A percentile compares a stretch with the other conserved stretches of the same genome.
phyloP scores from a whole-genome alignment of 495 filamentous ascomycete genomes.

The Hyaloscypha variabilis region DNA sequence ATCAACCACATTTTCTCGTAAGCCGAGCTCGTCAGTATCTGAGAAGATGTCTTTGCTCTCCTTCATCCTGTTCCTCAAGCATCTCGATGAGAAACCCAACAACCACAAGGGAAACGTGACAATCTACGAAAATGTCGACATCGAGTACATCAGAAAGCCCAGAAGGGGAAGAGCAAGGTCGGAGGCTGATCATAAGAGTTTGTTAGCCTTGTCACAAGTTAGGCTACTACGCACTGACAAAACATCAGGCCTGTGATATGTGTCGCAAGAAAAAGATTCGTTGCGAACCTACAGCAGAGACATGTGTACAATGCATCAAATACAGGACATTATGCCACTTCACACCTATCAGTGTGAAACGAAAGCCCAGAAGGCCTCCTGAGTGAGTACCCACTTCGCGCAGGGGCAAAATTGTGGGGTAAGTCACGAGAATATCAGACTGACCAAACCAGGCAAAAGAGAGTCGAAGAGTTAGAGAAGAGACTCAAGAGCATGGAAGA shows the following conservation, averaged over 20 bases:
- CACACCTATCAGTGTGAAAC: conserved; percentile 96
- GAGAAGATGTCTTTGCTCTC: neutral
- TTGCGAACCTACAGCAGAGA: conserved; percentile 91
- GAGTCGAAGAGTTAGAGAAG: conserved; percentile 96
- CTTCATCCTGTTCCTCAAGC: neutral
- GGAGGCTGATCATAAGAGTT: neutral
- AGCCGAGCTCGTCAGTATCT: neutral
- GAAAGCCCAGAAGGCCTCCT: conserved; percentile 84
- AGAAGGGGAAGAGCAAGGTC: neutral
- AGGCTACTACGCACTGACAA: neutral
- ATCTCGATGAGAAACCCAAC: neutral
- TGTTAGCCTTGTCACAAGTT: neutral
- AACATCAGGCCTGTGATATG: conserved; percentile 84
- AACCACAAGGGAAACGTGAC: neutral
- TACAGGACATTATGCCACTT: conserved; percentile 97
- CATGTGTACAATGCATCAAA: conserved; percentile 95
- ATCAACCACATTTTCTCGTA: neutral
- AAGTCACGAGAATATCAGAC: conserved; percentile 10
- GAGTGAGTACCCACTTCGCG: conserved; percentile 49
- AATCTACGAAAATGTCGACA: neutral
- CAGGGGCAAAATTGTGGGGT: neutral
- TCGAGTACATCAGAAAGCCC: neutral
- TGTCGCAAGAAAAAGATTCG: conserved; percentile 99
- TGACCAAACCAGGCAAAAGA: conserved; percentile 70
- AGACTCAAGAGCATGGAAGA: conserved; percentile 90